These are phyloP conservation scores for Collybiopsis luxurians DNA, from an alignment of 768 basidiomycete species.

Conservation along the genomic window DNA sequence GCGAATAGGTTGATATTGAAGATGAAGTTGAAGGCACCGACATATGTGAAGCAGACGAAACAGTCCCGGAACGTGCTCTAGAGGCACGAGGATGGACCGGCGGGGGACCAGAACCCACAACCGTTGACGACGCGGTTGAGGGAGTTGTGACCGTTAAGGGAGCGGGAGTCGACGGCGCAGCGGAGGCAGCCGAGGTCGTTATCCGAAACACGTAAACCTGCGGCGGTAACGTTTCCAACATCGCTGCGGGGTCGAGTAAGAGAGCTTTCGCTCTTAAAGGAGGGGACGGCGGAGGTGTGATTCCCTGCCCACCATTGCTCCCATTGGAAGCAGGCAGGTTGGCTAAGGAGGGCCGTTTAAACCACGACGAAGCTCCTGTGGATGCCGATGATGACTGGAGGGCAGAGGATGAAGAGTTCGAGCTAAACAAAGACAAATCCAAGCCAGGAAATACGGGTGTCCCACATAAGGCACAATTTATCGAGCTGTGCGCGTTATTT, in stretches of 20 bases:
- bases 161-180: neutral
- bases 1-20: slow-evolving; percentile 26
- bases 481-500: neutral
- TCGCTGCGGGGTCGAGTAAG: slow-evolving; percentile 9
- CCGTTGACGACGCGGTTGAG: neutral
- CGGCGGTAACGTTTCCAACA: neutral
- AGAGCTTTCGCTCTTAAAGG: slow-evolving; percentile 27
- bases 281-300: slow-evolving; percentile 29
- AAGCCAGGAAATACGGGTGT: slow-evolving; percentile 43
- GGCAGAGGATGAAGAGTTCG: neutral
- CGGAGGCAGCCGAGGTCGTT: neutral
- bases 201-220: slow-evolving; percentile 11
- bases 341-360: slow-evolving; percentile 45
- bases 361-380: slow-evolving; percentile 46
- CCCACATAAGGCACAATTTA: slow-evolving; percentile 79
- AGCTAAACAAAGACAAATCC: neutral
- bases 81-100: neutral
- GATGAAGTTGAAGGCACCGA: slow-evolving; percentile 28
- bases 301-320: neutral
- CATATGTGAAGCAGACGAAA: slow-evolving; percentile 10
- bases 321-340: neutral
- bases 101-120: neutral
- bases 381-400: slow-evolving; percentile 29
- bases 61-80: neutral
- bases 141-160: slow-evolving; percentile 15